A percentile compares a stretch with the other conserved stretches of the same genome.
These are phyloP conservation scores for Pestalotiopsis sp. DNA, from an alignment of 2,329 filamentous ascomycete species.

Conservation along the genomic window DNA sequence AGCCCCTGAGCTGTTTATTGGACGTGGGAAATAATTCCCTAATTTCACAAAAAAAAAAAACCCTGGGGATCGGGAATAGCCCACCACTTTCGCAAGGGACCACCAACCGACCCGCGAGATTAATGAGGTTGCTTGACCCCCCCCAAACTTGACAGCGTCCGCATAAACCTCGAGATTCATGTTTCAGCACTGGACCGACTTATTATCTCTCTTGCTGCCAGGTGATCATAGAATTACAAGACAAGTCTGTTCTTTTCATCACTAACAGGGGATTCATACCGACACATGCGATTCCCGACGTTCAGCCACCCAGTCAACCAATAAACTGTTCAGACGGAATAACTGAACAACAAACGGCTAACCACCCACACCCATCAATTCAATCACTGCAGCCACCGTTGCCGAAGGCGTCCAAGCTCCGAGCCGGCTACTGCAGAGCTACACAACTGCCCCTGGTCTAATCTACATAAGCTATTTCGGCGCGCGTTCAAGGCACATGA, in stretches of 20 bases:
- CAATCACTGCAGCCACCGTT: not conserved
- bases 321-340: not conserved
- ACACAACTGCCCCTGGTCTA: not conserved
- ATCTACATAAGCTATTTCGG: not conserved
- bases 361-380: not conserved
- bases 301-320: not conserved
- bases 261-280: not conserved
- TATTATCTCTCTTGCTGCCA: not conserved
- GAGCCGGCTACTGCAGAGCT: not conserved
- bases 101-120: not conserved
- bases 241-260: not conserved
- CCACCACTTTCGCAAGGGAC: not conserved
- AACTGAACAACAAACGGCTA: not conserved
- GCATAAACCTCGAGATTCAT: not conserved
- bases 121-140: not conserved
- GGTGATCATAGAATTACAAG: not conserved
- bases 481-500: not conserved
- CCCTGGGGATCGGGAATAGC: not conserved
- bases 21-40: not conserved
- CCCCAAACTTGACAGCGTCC: not conserved
- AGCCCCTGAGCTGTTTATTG: not conserved
- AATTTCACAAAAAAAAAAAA: not conserved
- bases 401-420: not conserved
- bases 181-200: not conserved
- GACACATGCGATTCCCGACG: not conserved